phyloP scores from a whole-genome alignment of 1,139 yeast species.

The Blastobotrys petasosporus region DNA sequence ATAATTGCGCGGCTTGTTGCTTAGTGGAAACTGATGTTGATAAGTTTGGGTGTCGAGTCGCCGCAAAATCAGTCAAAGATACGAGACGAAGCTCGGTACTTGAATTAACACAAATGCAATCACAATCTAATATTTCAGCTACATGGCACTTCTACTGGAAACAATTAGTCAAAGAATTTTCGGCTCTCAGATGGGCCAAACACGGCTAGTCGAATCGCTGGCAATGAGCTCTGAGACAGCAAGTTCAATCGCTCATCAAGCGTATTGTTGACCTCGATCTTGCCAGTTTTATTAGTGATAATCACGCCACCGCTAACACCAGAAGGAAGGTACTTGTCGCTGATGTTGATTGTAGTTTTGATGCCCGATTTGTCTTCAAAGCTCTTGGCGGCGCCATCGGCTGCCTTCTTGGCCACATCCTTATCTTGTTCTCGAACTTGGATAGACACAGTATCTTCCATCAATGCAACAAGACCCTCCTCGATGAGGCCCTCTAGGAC shows the following conservation, averaged over 20 bases:
- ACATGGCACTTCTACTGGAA: background rate
- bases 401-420: conserved; percentile 56
- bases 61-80: too few relatives aligned
- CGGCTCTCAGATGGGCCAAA: conserved; percentile 85
- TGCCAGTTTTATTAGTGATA: conserved; percentile 63
- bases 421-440: conserved; percentile 68
- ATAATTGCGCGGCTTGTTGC: too few relatives aligned
- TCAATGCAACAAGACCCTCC: conserved; percentile 71
- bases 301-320: conserved; percentile 81
- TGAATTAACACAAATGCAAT: too few relatives aligned
- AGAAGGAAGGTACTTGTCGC: conserved; percentile 41
- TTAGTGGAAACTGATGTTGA: too few relatives aligned
- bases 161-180: conserved; percentile 72
- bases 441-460: conserved; percentile 62
- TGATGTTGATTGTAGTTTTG: conserved; percentile 24
- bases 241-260: conserved; percentile 87
- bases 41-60: too few relatives aligned
- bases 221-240: conserved; percentile 78
- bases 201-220: conserved; percentile 84
- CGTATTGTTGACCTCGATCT: conserved; percentile 86
- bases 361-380: conserved; percentile 46
- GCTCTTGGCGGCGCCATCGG: conserved; percentile 54
- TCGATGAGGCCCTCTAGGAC: conserved; percentile 72
- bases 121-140: too few relatives aligned
- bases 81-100: too few relatives aligned